Evolutionary conservation across 305 asterid species (phyloP), one percentile per base, ranked within the genome.

Genomic region (Plantago lanceolata): DNA sequence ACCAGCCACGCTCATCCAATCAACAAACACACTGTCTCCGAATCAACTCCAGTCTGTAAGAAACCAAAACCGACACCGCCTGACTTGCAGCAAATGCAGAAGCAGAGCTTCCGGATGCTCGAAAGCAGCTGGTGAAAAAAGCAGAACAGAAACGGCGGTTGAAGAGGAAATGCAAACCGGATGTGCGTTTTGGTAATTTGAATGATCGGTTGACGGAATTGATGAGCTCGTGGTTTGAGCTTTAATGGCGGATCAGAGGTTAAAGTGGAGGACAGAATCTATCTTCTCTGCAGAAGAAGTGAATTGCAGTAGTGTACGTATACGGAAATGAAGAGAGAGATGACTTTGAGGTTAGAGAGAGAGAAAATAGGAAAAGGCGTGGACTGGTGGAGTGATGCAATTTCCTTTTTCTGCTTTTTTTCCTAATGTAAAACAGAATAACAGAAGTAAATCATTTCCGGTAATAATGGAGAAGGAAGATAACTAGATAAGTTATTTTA

Each of bases 201-300:
- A 54, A 51, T 48, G 50, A 49, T 16, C 77, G 73, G 49, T 61
- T 60, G 71, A 51, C 65, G 73, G 73, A 73, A 40, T 56, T 16
- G 57, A 19, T 50, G 68, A 31, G 52, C 56, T 53, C 51, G 18
- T 53, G 65, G 64, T 15, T 54, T 6, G 70, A 62, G 73, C 66
- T 61, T 16, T 20, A 52, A 65, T 59, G 63, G 72, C 68, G 68
- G 77, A 78, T 71, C 75, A 68, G 68, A 48, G 40, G 52, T 62
- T 65, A 44, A 33, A 37, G 12, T 18, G 20, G 20, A 35, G 52
- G 51, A 7, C 12, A 55, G 20, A 54, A 24, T 24, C n/a, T 12
- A 6, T 17, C 28, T 16, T 63, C 60, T 61, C 35, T 62, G 76
- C 58, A 63, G 66, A 75, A 58, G 48, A 65, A 63, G 66, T 48